Evolutionary conservation across 1,284 basidiomycete genomes (phyloP).

Genomic region (Flammula alnicola): DNA sequence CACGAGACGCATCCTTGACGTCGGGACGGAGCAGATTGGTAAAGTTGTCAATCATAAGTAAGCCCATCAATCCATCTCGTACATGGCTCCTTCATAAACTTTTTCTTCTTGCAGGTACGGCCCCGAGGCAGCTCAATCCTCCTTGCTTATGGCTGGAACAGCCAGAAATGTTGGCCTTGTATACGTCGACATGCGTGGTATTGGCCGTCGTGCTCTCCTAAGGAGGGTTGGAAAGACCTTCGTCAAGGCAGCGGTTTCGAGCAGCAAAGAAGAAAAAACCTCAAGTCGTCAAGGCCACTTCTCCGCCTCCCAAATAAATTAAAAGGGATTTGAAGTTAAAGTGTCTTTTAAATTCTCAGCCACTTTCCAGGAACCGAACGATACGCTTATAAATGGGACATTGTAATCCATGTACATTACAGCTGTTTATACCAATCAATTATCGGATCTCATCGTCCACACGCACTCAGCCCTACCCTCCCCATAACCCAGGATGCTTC

Average conservation of each 20-base stretch:
- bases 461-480: too few species aligned
- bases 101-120: slow-evolving; percentile 54
- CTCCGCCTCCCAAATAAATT: not conserved
- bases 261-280: slow-evolving; percentile 7
- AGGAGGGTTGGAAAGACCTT: slow-evolving; percentile 62
- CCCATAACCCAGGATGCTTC: too few species aligned
- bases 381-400: too few species aligned
- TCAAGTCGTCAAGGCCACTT: not conserved
- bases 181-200: slow-evolving; percentile 76
- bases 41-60: slow-evolving; percentile 67
- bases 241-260: slow-evolving; percentile 41
- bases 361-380: too few species aligned
- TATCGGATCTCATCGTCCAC: too few species aligned
- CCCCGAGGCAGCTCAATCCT: slow-evolving; percentile 61
- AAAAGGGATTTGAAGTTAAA: too few species aligned
- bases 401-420: too few species aligned
- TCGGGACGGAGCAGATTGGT: slow-evolving; percentile 58
- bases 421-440: too few species aligned
- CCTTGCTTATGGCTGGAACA: slow-evolving; percentile 60
- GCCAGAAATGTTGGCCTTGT: slow-evolving; percentile 76
- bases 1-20: slow-evolving; percentile 61
- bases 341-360: too few species aligned
- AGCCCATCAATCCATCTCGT: slow-evolving; percentile 17
- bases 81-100: not conserved
- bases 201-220: slow-evolving; percentile 72